These are phyloP conservation scores for Starmerella vaccinii DNA, from an alignment of 805 yeast genomes.

Conservation along the genomic window DNA sequence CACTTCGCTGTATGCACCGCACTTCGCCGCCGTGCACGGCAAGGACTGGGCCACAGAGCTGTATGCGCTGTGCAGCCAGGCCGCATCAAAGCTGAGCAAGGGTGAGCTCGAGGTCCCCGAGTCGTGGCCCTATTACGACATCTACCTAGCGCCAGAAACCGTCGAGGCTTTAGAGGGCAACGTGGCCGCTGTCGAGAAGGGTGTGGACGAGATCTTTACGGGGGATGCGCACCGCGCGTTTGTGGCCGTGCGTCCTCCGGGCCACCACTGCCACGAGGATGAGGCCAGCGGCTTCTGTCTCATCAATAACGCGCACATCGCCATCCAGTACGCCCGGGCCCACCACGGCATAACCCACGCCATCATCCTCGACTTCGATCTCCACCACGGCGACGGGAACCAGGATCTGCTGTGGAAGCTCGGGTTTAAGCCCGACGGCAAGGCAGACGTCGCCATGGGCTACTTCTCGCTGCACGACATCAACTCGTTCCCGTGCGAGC, in stretches of 20 bases:
- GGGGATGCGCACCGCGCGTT: constrained; percentile 39
- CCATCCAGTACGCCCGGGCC: constrained; percentile 62
- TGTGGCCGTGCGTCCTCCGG: constrained; percentile 69
- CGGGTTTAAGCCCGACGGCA: constrained; percentile 37
- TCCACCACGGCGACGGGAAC: constrained; percentile 84
- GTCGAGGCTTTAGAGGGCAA: constrained; percentile 66
- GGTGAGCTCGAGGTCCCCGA: constrained; percentile 65
- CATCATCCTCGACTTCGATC: constrained; percentile 69
- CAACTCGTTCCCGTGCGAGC: constrained; percentile 75
- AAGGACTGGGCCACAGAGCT: constrained; percentile 57
- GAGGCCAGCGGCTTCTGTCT: constrained; percentile 81
- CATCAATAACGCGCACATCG: constrained; percentile 71
- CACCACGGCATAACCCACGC: constrained; percentile 63
- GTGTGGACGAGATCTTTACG: constrained; percentile 46
- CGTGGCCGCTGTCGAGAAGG: constrained; percentile 63
- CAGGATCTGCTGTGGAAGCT: constrained; percentile 79
- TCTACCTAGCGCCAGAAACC: constrained; percentile 58
- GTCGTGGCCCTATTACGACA: constrained; percentile 76
- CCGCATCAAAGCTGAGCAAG: constrained; percentile 43
- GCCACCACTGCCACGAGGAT: constrained; percentile 76
- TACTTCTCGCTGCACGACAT: constrained; percentile 78
- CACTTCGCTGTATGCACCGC: constrained; percentile 43
- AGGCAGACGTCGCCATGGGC: constrained; percentile 39
- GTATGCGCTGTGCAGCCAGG: constrained; percentile 46
- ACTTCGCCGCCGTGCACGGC: constrained; percentile 65